A percentile compares a stretch with the other conserved stretches of the same genome.
These are phyloP conservation scores for Penicillium daleae DNA, from an alignment of 495 filamentous ascomycete species.

Conservation along the genomic window DNA sequence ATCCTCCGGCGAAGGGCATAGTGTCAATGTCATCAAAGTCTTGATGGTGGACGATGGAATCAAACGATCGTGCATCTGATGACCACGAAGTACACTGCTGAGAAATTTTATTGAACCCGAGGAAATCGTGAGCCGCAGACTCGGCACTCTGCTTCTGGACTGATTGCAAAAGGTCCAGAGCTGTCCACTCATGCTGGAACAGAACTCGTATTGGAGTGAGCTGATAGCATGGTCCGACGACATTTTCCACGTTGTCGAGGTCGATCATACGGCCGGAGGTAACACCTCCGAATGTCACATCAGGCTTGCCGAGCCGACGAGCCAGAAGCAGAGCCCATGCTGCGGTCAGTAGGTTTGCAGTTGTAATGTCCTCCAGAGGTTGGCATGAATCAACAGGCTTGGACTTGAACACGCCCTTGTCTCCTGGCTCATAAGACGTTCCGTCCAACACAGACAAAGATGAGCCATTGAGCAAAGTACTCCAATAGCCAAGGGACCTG, in stretches of 20 bases:
- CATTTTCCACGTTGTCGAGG: constrained; percentile 43
- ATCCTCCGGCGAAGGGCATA: constrained; percentile 43
- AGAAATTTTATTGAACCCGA: constrained; percentile 38
- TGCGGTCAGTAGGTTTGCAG: constrained; percentile 60
- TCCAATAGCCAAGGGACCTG: constrained; percentile 50
- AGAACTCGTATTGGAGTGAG: constrained; percentile 38
- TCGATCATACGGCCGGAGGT: constrained; percentile 55
- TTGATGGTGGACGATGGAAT: constrained; percentile 43
- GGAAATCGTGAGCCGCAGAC: constrained; percentile 34
- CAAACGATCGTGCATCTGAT: constrained; percentile 21
- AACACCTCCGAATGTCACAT: constrained; percentile 66
- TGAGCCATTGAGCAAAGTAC: constrained; percentile 55
- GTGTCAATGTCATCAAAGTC: constrained; percentile 45
- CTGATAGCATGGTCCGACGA: constrained; percentile 51
- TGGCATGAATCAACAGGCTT: constrained; percentile 46
- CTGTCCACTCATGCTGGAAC: constrained; percentile 40
- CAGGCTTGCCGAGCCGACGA: constrained; percentile 46
- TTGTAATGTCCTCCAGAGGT: constrained; percentile 54
- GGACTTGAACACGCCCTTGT: constrained; percentile 43
- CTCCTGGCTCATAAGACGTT: constrained; percentile 36
- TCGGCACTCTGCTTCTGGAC: constrained; percentile 39
- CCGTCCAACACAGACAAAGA: constrained; percentile 49
- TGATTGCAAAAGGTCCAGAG: constrained; percentile 37
- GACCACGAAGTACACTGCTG: constrained; percentile 33
- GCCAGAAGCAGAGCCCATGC: constrained; percentile 66